Evolutionary conservation across 2,329 filamentous ascomycete genomes (phyloP), one percentile per base, ranked within the genome.

Genomic region (Colletotrichum coccodes): DNA sequence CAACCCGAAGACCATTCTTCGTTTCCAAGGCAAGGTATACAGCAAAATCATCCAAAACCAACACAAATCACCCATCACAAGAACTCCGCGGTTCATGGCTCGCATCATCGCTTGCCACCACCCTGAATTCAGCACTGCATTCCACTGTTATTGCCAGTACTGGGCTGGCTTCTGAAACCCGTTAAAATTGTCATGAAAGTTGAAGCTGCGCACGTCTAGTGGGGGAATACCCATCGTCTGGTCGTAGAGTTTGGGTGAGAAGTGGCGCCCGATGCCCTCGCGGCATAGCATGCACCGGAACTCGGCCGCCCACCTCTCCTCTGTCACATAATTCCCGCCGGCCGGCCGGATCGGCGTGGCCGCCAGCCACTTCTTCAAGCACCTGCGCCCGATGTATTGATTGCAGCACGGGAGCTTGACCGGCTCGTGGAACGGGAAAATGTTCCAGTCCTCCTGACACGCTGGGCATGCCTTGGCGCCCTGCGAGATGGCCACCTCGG

Each of bases 321-420:
- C n/a, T 30, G 47, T 32, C 9, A 30, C 18, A 7, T 47, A 30
- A 14, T 21, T 16, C 11, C 21, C 6, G n/a, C 54, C 40, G 3
- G 42, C 56, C 30, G 21, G 40, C 12, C 47, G 66, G 26, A 69
- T 30, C 49, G 54, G 40, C 12, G 28, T 60, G 12, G 14, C 11
- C 9, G 54, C 54, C 54, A 69, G 28, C 21, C 30, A 66, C 32
- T 44, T n/a, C 56, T 69, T 69, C 32, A 69, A 16, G 26, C 66
- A 69, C 54, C 62, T 58, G 9, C 47, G 47, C 18, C 66, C 66
- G 9, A 66, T 30, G n/a, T 30, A 50, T 12, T 38, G 26, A 21
- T 34, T 21, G 47, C 66, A 69, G 62, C 66, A 69, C 12, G 47
- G 62, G 26, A 69, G 30, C 61, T 16, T 14, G 1, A 69, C 49